These are phyloP conservation scores for Diaporthe vexans DNA, from an alignment of 2,329 filamentous ascomycete genomes.

Conservation along the genomic window DNA sequence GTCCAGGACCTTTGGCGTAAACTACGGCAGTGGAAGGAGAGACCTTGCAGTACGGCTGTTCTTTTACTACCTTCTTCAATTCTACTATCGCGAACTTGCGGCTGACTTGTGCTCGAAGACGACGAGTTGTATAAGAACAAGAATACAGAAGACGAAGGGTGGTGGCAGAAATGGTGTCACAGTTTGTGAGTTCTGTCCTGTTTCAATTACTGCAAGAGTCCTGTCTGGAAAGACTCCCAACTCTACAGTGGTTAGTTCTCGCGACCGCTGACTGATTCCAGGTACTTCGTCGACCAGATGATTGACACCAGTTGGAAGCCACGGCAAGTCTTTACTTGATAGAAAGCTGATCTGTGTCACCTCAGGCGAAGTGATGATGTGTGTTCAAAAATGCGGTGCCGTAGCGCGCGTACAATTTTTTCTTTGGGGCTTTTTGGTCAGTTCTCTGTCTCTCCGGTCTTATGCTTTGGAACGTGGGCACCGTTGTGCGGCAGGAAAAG, in stretches of 20 bases:
- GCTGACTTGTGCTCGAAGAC: background rate
- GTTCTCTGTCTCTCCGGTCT: background rate
- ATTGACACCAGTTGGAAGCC: constrained; percentile 58
- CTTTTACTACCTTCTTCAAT: background rate
- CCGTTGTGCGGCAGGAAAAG: background rate
- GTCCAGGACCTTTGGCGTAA: constrained; percentile 49
- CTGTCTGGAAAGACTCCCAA: background rate
- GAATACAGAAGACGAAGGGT: background rate
- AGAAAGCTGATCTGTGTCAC: background rate
- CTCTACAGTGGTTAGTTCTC: too few relatives aligned
- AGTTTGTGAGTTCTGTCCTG: background rate
- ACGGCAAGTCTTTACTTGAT: constrained; percentile 5
- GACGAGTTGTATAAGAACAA: background rate
- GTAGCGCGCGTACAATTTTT: background rate
- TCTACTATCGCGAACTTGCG: background rate
- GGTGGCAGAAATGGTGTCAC: constrained; percentile 44
- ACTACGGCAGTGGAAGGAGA: constrained; percentile 47
- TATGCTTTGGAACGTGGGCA: background rate
- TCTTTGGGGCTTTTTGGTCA: background rate
- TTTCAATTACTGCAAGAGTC: background rate
- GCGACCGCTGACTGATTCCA: background rate
- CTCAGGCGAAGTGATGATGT: background rate
- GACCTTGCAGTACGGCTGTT: background rate
- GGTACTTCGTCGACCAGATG: constrained; percentile 62
- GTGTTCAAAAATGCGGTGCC: background rate